phyloP scores from a whole-genome alignment of 1,139 yeast species.

The Kodamaea anthophila region DNA sequence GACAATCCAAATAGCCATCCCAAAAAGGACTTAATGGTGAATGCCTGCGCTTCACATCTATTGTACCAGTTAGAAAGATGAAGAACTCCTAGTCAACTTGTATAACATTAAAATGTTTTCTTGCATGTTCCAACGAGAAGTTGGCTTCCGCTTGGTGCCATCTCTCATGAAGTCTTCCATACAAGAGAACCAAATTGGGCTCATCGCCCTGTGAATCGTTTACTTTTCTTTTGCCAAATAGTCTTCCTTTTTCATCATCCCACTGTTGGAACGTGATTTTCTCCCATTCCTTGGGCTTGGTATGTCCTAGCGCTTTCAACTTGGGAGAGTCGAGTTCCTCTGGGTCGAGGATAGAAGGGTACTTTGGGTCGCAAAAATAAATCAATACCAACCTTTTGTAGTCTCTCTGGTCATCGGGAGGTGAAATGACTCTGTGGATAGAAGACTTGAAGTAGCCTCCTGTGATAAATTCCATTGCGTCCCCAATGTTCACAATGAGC shows the following conservation, averaged over 20 bases:
- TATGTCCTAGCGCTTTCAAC: constrained; percentile 10
- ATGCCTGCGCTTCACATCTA: constrained; percentile 23
- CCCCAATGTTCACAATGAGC: constrained; percentile 24
- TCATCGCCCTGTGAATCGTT: constrained; percentile 13
- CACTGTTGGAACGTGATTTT: constrained; percentile 14
- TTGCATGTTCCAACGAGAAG: constrained; percentile 14
- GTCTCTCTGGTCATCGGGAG: constrained; percentile 22
- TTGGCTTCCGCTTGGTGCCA: constrained; percentile 16
- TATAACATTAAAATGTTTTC: constrained; percentile 12
- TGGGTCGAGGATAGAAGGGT: constrained; percentile 13
- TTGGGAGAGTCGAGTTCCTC: constrained; percentile 13
- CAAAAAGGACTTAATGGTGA: constrained; percentile 16
- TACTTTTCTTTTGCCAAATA: constrained; percentile 14
- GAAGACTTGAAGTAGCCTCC: constrained; percentile 27
- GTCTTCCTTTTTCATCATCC: constrained; percentile 15
- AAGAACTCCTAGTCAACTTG: constrained; percentile 6
- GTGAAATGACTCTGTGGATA: constrained; percentile 24
- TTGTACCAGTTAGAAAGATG: constrained; percentile 11
- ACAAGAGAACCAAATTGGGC: constrained; percentile 14
- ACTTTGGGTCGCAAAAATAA: constrained; percentile 20
- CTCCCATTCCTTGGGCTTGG: constrained; percentile 14
- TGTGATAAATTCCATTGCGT: constrained; percentile 24
- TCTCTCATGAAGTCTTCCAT: constrained; percentile 16
- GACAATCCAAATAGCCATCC: constrained; percentile 9
- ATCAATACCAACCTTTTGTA: constrained; percentile 21